A percentile compares a stretch with the other conserved stretches of the same genome.
These are phyloP conservation scores for Erigeron canadensis DNA, from an alignment of 129 eudicot genomes.

Conservation along the genomic window DNA sequence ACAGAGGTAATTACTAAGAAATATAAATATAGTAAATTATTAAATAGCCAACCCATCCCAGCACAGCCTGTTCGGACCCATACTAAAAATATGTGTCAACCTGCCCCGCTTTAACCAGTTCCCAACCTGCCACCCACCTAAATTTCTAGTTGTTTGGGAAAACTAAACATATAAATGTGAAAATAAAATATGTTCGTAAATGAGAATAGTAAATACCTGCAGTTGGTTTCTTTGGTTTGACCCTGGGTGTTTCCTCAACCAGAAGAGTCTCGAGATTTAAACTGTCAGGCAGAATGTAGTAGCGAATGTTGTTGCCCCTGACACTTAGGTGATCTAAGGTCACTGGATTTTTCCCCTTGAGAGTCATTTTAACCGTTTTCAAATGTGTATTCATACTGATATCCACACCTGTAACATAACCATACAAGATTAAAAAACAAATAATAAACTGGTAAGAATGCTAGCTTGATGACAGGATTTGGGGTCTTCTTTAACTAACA, in stretches of 20 bases:
- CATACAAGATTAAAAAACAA: background rate
- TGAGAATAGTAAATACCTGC: slow-evolving; percentile 50
- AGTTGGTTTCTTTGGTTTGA: slow-evolving; percentile 96
- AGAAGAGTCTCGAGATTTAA: slow-evolving; percentile 87
- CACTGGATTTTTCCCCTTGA: slow-evolving; percentile 90
- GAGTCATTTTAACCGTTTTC: slow-evolving; percentile 87
- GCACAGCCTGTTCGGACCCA: background rate
- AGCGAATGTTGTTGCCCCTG: slow-evolving; percentile 88
- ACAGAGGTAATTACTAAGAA: background rate
- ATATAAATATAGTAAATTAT: background rate
- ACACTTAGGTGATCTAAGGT: slow-evolving; percentile 93
- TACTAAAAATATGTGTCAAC: background rate
- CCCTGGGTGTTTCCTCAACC: slow-evolving; percentile 91
- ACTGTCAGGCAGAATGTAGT: slow-evolving; percentile 95
- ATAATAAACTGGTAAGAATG: background rate
- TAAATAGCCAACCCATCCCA: background rate
- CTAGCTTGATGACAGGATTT: background rate
- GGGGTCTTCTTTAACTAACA: background rate
- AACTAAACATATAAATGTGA: background rate
- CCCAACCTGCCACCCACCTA: background rate
- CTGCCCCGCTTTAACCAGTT: background rate
- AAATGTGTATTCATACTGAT: slow-evolving; percentile 93
- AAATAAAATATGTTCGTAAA: background rate
- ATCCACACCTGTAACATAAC: slow-evolving; percentile 69
- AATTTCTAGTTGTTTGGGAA: background rate